phyloP scores from a whole-genome alignment of 1,284 basidiomycete genomes.

The Calocybe gambosa region DNA sequence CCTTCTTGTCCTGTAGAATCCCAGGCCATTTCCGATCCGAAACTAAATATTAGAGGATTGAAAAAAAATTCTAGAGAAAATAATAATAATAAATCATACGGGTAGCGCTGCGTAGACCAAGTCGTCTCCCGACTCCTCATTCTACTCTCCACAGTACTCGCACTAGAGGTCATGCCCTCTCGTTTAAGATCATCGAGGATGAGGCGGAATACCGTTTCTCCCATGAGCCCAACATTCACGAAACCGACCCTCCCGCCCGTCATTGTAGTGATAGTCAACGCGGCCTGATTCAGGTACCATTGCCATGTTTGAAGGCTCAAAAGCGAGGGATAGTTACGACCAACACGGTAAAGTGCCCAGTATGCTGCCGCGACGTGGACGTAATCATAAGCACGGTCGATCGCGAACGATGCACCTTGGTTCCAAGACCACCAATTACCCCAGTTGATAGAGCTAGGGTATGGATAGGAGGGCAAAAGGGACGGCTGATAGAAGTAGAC shows the following conservation, averaged over 20 bases:
- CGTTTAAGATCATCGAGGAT: constrained; percentile 47
- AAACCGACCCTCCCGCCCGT: constrained; percentile 42
- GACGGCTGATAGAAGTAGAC: constrained; percentile 50
- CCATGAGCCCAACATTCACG: constrained; percentile 48
- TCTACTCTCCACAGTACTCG: constrained; percentile 39
- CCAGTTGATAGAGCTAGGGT: constrained; percentile 46
- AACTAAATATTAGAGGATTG: constrained; percentile 26
- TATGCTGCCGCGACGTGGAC: constrained; percentile 53
- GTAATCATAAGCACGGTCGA: constrained; percentile 54
- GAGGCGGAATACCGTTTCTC: constrained; percentile 47
- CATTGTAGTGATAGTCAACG: constrained; percentile 43
- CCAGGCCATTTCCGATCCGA: constrained; percentile 59
- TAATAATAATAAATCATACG: constrained; percentile 29
- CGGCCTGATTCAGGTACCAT: constrained; percentile 54
- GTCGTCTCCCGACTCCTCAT: constrained; percentile 40
- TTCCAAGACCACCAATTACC: constrained; percentile 58
- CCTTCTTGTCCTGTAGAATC: constrained; percentile 58
- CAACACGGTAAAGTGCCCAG: constrained; percentile 54
- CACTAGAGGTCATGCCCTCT: constrained; percentile 45
- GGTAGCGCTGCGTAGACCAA: constrained; percentile 47
- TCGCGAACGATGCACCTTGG: constrained; percentile 40
- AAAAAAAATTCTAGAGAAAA: background rate
- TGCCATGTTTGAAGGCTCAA: constrained; percentile 43
- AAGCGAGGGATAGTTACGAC: constrained; percentile 49
- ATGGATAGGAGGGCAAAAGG: constrained; percentile 40